phyloP scores from a whole-genome alignment of 2,329 filamentous ascomycete genomes.

The Chaetomium strumarium region DNA sequence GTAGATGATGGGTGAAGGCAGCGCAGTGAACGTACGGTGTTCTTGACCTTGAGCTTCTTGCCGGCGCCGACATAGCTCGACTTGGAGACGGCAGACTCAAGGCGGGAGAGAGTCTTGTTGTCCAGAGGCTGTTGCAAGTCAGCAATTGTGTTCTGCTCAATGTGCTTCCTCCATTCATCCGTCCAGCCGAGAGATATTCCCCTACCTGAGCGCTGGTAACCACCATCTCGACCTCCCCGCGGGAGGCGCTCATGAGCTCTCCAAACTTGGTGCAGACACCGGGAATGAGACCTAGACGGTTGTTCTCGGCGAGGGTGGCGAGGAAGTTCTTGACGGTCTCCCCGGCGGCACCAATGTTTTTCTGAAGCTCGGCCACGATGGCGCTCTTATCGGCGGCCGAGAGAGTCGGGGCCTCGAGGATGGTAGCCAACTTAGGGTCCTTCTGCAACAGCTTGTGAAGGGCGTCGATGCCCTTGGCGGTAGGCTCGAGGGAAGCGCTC shows the following conservation, averaged over 20 bases:
- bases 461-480: conserved; percentile 69
- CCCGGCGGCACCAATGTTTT: conserved; percentile 67
- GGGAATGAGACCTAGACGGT: conserved; percentile 77
- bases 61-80: conserved; percentile 80
- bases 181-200: conserved; percentile 17
- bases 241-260: conserved; percentile 79
- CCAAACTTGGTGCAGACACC: conserved; percentile 83
- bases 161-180: neutral
- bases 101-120: conserved; percentile 73
- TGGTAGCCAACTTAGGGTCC: conserved; percentile 71
- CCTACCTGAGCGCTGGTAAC: conserved; percentile 86
- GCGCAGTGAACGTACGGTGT: conserved; percentile 56
- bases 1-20: neutral
- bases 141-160: conserved; percentile 15
- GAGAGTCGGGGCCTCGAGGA: conserved; percentile 79
- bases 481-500: conserved; percentile 75
- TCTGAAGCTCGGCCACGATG: conserved; percentile 82
- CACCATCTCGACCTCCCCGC: conserved; percentile 87
- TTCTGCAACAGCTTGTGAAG: conserved; percentile 69
- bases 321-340: conserved; percentile 94
- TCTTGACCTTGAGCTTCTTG: conserved; percentile 95
- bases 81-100: conserved; percentile 85
- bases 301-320: conserved; percentile 86
- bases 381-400: conserved; percentile 71
- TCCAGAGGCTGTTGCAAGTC: conserved; percentile 64